Evolutionary conservation across 257 asterid species (phyloP).

Genomic region (Primulina tabacum): DNA sequence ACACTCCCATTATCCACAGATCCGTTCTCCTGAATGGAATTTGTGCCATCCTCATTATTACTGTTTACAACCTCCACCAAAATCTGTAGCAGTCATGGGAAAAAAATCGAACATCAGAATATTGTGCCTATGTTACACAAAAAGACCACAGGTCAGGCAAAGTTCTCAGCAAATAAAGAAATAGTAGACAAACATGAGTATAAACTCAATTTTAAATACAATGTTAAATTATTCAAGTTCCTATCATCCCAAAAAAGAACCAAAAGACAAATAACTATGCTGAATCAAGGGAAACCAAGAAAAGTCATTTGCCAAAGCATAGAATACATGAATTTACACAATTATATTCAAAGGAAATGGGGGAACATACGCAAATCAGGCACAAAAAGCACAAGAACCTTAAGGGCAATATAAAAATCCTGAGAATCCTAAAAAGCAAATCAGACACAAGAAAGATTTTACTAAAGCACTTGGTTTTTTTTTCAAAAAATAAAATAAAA

Average conservation of each 20-base stretch:
- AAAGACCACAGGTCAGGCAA: neutral
- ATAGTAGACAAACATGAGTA: neutral
- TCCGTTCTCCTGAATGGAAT: constrained; percentile 66
- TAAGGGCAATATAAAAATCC: too few species aligned
- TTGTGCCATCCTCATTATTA: constrained; percentile 41
- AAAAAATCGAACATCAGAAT: constrained; percentile 32
- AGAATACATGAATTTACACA: too few species aligned
- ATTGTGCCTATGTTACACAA: neutral
- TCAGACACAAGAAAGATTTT: too few species aligned
- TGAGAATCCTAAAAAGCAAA: too few species aligned
- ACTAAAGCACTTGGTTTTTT: too few species aligned
- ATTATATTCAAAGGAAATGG: too few species aligned
- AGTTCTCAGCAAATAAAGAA: neutral
- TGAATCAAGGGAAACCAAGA: neutral
- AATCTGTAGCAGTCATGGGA: constrained; percentile 53
- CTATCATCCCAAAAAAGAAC: neutral
- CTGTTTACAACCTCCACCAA: constrained; percentile 66
- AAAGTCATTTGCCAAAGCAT: neutral
- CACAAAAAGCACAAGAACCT: too few species aligned
- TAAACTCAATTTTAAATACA: too few species aligned
- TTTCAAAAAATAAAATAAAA: too few species aligned
- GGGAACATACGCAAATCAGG: too few species aligned
- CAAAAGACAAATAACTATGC: neutral
- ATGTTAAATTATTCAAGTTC: neutral
- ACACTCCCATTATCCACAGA: constrained; percentile 55